phyloP scores from a whole-genome alignment of 2,329 filamentous ascomycete species.

The Trichoderma koningii region DNA sequence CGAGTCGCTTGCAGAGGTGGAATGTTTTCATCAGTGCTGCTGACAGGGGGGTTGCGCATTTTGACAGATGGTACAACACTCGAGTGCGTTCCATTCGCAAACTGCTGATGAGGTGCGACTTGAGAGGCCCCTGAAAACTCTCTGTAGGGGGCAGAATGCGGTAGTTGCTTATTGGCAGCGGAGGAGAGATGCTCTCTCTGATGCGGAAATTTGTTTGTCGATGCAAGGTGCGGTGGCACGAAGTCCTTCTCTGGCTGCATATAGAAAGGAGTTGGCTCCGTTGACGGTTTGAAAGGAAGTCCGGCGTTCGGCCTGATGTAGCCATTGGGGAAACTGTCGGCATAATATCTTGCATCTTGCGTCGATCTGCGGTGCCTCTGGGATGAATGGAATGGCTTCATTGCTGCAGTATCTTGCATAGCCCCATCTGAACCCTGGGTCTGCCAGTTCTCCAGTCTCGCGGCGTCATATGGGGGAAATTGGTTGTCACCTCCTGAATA shows the following conservation, averaged over 20 bases:
- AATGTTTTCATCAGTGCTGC: background rate
- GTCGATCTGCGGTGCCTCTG: background rate
- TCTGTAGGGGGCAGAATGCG: background rate
- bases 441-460: background rate
- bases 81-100: background rate
- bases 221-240: background rate
- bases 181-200: background rate
- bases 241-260: constrained; percentile 22
- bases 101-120: background rate
- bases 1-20: background rate
- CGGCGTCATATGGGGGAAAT: background rate
- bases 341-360: background rate
- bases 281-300: background rate
- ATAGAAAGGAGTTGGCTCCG: constrained; percentile 8
- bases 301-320: background rate
- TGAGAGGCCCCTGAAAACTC: constrained; percentile 5
- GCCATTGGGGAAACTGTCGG: background rate
- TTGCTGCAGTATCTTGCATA: background rate
- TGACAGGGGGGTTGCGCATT: background rate
- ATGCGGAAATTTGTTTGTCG: background rate
- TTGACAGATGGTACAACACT: background rate
- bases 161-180: background rate
- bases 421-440: background rate
- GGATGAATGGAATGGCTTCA: background rate
- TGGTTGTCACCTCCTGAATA: constrained; percentile 1